These are phyloP conservation scores for Rubroboletus pulcherrimus DNA, from an alignment of 768 basidiomycete species.

Conservation along the genomic window DNA sequence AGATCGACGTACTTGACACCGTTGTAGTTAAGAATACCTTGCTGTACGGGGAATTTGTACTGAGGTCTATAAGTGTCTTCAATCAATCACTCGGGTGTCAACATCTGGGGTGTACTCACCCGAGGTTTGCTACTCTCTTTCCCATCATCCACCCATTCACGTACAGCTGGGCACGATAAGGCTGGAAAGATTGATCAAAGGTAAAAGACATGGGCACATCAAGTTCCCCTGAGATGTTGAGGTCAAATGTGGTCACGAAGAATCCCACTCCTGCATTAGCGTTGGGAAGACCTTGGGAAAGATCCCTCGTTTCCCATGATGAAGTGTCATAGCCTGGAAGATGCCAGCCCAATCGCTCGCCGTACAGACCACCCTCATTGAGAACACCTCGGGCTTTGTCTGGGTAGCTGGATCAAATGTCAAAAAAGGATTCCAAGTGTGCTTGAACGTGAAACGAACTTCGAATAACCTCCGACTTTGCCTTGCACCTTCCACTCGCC, in stretches of 20 bases:
- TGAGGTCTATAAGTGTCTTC: constrained; percentile 52
- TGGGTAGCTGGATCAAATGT: constrained; percentile 49
- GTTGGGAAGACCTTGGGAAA: constrained; percentile 56
- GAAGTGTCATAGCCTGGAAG: constrained; percentile 66
- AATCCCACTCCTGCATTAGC: constrained; percentile 71
- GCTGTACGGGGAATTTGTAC: constrained; percentile 76
- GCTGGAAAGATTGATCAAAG: constrained; percentile 59
- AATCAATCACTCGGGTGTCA: not conserved
- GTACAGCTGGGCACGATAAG: constrained; percentile 70
- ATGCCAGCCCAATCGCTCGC: constrained; percentile 74
- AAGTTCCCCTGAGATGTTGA: constrained; percentile 53
- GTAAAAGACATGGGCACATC: constrained; percentile 72
- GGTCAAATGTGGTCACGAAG: constrained; percentile 70
- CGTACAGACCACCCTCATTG: constrained; percentile 70
- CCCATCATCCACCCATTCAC: constrained; percentile 93
- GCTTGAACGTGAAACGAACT: constrained; percentile 36
- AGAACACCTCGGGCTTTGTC: constrained; percentile 69
- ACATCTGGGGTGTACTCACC: constrained; percentile 37
- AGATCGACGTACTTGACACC: constrained; percentile 55
- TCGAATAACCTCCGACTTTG: constrained; percentile 66
- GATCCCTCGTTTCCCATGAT: constrained; percentile 53
- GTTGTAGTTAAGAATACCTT: constrained; percentile 72
- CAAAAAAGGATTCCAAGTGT: not conserved
- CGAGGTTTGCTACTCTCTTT: constrained; percentile 68
- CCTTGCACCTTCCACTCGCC: constrained; percentile 70